Percentiles rank a stretch among this genome's conserved stretches.
Conservation (phyloP, 257 asterid genomes). For the Lavandula angustifolia region DNA sequence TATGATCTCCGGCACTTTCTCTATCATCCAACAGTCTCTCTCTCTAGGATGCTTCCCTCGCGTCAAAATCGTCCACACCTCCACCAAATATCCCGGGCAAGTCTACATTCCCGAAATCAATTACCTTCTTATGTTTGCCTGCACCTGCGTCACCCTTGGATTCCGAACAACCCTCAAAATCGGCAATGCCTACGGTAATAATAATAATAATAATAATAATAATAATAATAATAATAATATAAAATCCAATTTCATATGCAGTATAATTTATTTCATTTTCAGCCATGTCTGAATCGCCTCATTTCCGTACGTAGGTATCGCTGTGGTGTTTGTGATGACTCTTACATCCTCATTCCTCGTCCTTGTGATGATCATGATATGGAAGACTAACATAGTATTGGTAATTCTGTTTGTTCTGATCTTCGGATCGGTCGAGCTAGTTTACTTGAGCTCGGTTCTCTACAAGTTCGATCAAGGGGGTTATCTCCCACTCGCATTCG, state of each 20-base stretch:
- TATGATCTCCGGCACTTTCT: slow-evolving; percentile 59
- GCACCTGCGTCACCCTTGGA: slow-evolving; percentile 46
- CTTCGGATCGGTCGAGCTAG: slow-evolving; percentile 45
- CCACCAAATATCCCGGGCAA: slow-evolving; percentile 51
- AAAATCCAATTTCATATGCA: too few species aligned
- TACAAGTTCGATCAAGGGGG: slow-evolving; percentile 64
- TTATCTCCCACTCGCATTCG: slow-evolving; percentile 51
- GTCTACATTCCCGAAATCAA: slow-evolving; percentile 59
- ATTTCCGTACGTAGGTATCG: slow-evolving; percentile 65
- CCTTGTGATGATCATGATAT: slow-evolving; percentile 57
- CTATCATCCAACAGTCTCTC: slow-evolving; percentile 60
- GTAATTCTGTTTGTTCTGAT: slow-evolving; percentile 33
- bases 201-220: too few species aligned
- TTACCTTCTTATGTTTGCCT: slow-evolving; percentile 55
- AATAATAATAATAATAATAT: too few species aligned
- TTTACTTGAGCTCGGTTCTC: slow-evolving; percentile 51
- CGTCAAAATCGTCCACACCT: slow-evolving; percentile 56
- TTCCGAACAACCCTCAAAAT: slow-evolving; percentile 46
- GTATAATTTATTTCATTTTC: too few species aligned
- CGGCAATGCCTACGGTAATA: slow-evolving; percentile 62
- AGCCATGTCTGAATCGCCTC: too few species aligned
- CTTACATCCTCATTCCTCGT: slow-evolving; percentile 53
- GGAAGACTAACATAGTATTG: slow-evolving; percentile 56
- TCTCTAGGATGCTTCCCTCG: slow-evolving; percentile 64
- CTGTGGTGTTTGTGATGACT: slow-evolving; percentile 61